Evolutionary conservation across 1,284 basidiomycete genomes (phyloP).

Genomic region (Apiotrichum montevideense): DNA sequence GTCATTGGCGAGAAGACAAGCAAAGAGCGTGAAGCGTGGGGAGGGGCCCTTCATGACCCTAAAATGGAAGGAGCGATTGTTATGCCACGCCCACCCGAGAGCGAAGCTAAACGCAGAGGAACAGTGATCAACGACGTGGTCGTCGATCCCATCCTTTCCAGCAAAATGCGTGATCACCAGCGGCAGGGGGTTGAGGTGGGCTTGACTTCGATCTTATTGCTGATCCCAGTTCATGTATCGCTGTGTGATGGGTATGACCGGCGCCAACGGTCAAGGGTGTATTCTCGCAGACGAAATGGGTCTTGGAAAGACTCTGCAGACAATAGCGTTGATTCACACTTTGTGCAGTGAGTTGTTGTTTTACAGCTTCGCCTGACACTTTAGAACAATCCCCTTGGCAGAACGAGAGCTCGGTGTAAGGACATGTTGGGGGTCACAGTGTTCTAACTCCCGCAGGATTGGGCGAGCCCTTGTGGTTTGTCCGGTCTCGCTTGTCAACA

Average conservation of each 20-base stretch:
- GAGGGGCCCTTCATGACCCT: conserved; percentile 54
- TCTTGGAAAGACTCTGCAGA: conserved; percentile 82
- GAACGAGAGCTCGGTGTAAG: conserved; percentile 52
- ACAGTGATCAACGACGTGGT: conserved; percentile 71
- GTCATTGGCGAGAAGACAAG: conserved; percentile 38
- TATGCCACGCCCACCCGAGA: conserved; percentile 70
- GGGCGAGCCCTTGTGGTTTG: conserved; percentile 87
- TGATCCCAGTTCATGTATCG: conserved; percentile 77
- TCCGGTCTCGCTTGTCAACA: conserved; percentile 89
- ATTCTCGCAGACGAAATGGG: conserved; percentile 98
- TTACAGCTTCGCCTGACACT: background rate
- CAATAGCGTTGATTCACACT: conserved; percentile 81
- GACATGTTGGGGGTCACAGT: background rate
- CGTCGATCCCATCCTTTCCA: conserved; percentile 78
- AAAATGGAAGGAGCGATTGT: conserved; percentile 69
- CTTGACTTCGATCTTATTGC: background rate
- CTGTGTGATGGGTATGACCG: conserved; percentile 87
- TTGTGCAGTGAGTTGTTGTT: conserved; percentile 61
- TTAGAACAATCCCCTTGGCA: conserved; percentile 72
- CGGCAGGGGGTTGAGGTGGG: conserved; percentile 61
- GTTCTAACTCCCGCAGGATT: conserved; percentile 36
- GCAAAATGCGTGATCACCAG: conserved; percentile 81
- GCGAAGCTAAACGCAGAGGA: conserved; percentile 61
- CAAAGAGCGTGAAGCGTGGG: conserved; percentile 28
- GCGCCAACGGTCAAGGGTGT: conserved; percentile 75